phyloP scores from a whole-genome alignment of 768 basidiomycete genomes.

The Lentinus brumalis region DNA sequence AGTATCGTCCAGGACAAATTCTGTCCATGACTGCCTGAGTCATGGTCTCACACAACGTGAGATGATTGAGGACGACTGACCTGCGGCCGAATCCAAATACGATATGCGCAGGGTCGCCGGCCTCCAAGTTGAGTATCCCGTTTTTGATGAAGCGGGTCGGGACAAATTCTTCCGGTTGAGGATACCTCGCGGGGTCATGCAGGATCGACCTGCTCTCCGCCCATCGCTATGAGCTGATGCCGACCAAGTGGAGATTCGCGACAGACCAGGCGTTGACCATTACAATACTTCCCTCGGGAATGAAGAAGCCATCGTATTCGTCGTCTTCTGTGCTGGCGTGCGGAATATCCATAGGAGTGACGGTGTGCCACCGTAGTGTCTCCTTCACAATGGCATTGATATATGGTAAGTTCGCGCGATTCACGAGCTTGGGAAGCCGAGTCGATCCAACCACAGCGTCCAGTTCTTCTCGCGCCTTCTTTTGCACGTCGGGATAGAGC shows the following conservation, averaged over 20 bases:
- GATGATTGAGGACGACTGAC: neutral
- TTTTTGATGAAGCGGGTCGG: conserved; percentile 47
- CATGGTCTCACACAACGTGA: neutral
- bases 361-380: conserved; percentile 34
- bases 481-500: conserved; percentile 34
- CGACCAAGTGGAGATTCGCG: neutral
- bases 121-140: neutral
- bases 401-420: conserved; percentile 26
- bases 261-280: conserved; percentile 17
- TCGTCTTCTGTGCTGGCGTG: conserved; percentile 25
- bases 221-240: neutral
- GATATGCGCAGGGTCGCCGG: conserved; percentile 1
- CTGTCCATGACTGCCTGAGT: neutral
- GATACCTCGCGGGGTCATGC: conserved; percentile 49
- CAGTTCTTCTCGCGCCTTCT: conserved; percentile 29
- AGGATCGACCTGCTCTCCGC: conserved; percentile 45
- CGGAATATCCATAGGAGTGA: conserved; percentile 31
- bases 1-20: conserved; percentile 10
- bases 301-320: conserved; percentile 28
- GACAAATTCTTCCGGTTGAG: conserved; percentile 47
- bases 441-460: conserved; percentile 25
- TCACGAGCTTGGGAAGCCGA: conserved; percentile 27
- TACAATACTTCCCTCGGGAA: conserved; percentile 29
- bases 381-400: conserved; percentile 27
- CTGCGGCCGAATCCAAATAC: conserved; percentile 25